Evolutionary conservation across 2,329 filamentous ascomycete genomes (phyloP).

Genomic region (Sarocladium strictum): DNA sequence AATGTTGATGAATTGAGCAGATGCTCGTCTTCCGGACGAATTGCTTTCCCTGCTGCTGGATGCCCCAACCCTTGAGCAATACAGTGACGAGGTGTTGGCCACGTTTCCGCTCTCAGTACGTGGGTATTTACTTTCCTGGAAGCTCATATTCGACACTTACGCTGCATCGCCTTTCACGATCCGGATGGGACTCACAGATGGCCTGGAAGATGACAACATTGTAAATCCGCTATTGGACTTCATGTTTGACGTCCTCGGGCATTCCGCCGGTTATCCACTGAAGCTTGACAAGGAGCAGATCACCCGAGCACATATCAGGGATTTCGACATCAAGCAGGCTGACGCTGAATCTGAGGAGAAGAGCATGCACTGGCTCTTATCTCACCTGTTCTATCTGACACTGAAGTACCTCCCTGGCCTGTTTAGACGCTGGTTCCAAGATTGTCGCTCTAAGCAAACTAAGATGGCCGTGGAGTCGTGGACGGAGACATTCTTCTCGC

Average conservation of each 20-base stretch:
- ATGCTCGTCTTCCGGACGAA: conserved; percentile 73
- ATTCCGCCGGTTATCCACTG: conserved; percentile 65
- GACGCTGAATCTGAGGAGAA: conserved; percentile 57
- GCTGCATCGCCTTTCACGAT: conserved; percentile 73
- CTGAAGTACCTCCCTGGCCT: conserved; percentile 72
- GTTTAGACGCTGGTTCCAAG: conserved; percentile 79
- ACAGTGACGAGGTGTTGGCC: conserved; percentile 59
- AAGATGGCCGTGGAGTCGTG: conserved; percentile 73
- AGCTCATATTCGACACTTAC: conserved; percentile 83
- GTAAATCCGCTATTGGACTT: conserved; percentile 68
- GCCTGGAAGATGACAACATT: conserved; percentile 68
- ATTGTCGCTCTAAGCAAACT: conserved; percentile 74
- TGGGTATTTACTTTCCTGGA: conserved; percentile 83
- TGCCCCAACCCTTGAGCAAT: conserved; percentile 62
- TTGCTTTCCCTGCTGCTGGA: conserved; percentile 78
- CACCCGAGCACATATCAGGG: conserved; percentile 45
- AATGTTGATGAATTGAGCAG: conserved; percentile 21
- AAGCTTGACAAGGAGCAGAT: conserved; percentile 67
- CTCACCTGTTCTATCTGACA: conserved; percentile 79
- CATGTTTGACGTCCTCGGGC: conserved; percentile 77
- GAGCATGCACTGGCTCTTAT: conserved; percentile 75
- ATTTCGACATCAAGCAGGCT: conserved; percentile 46
- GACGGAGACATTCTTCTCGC: conserved; percentile 80
- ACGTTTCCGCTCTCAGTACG: conserved; percentile 65
- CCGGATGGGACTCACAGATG: conserved; percentile 71